Conservation (phyloP, 2,329 filamentous ascomycete genomes). For the Gyromitra esculenta region DNA sequence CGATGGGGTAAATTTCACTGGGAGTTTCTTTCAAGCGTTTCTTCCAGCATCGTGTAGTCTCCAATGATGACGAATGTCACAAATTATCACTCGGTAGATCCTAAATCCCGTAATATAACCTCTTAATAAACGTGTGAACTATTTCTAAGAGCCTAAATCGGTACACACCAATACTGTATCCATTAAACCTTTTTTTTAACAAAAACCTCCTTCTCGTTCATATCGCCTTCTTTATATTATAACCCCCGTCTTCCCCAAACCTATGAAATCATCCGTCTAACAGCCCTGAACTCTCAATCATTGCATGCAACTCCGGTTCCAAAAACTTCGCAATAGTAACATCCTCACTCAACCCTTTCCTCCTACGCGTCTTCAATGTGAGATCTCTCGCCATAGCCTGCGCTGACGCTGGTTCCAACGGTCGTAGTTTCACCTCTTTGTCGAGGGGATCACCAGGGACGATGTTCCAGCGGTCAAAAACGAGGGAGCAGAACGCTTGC, state of each 20-base stretch:
- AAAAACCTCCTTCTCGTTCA: constrained; percentile 22
- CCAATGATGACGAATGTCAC: background rate
- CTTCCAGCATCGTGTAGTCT: too few relatives aligned
- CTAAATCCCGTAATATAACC: background rate
- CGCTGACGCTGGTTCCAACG: constrained; percentile 85
- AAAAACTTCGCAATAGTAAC: constrained; percentile 95
- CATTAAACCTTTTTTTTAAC: constrained; percentile 25
- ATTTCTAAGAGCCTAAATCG: background rate
- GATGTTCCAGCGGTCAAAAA: constrained; percentile 95
- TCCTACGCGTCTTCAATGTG: constrained; percentile 90
- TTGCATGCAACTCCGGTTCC: constrained; percentile 91
- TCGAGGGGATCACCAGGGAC: constrained; percentile 96
- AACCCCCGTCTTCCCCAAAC: background rate
- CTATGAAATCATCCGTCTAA: constrained; percentile 67
- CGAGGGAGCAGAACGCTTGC: constrained; percentile 85
- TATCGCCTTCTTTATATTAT: constrained; percentile 29
- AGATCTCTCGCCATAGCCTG: constrained; percentile 95
- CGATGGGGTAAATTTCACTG: too few relatives aligned
- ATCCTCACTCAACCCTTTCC: constrained; percentile 95
- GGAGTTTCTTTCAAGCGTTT: too few relatives aligned
- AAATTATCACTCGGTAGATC: background rate
- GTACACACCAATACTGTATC: background rate
- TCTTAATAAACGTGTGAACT: background rate
- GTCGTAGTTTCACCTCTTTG: constrained; percentile 80
- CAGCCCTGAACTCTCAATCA: constrained; percentile 84